A percentile compares a stretch with the other conserved stretches of the same genome.
These are phyloP conservation scores for Xylaria venustula DNA, from an alignment of 495 filamentous ascomycete genomes.

Conservation along the genomic window DNA sequence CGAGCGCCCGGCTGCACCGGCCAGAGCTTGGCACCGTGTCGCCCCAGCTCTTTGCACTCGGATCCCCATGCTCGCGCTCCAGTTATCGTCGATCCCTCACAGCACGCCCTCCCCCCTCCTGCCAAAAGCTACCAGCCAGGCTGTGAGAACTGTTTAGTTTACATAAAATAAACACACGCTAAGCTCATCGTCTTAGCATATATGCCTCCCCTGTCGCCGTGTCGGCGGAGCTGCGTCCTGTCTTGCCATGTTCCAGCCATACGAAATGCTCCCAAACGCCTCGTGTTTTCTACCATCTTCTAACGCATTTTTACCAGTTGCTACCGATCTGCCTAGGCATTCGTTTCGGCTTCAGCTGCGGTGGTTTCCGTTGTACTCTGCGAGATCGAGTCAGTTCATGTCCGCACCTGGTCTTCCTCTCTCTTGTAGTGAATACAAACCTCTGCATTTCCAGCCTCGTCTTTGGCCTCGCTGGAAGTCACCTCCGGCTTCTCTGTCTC, in stretches of 20 bases:
- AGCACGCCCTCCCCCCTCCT: background rate
- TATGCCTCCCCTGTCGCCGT: conserved; percentile 9
- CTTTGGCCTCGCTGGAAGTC: conserved; percentile 28
- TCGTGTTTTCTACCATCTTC: conserved; percentile 7
- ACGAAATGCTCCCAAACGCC: conserved; percentile 14
- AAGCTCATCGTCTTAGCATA: conserved; percentile 19
- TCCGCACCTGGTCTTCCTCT: background rate
- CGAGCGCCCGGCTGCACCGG: background rate
- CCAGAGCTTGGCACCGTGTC: background rate
- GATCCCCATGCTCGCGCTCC: background rate
- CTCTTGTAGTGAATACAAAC: conserved; percentile 21
- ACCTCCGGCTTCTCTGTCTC: conserved; percentile 29
- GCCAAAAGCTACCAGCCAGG: conserved; percentile 9
- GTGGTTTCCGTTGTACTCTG: too few species aligned
- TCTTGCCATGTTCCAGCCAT: conserved; percentile 8
- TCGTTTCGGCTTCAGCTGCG: background rate
- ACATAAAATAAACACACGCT: conserved; percentile 27
- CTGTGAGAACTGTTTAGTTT: conserved; percentile 25
- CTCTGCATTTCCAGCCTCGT: conserved; percentile 33
- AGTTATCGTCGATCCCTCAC: background rate
- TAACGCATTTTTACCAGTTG: background rate
- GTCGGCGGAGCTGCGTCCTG: background rate
- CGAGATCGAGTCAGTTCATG: too few species aligned
- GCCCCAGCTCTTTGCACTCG: background rate
- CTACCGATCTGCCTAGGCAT: background rate